Percentiles rank a stretch among this genome's conserved stretches.
Evolutionary conservation across 2,329 filamentous ascomycete genomes (phyloP).

Genomic region (Talaromyces sp.): DNA sequence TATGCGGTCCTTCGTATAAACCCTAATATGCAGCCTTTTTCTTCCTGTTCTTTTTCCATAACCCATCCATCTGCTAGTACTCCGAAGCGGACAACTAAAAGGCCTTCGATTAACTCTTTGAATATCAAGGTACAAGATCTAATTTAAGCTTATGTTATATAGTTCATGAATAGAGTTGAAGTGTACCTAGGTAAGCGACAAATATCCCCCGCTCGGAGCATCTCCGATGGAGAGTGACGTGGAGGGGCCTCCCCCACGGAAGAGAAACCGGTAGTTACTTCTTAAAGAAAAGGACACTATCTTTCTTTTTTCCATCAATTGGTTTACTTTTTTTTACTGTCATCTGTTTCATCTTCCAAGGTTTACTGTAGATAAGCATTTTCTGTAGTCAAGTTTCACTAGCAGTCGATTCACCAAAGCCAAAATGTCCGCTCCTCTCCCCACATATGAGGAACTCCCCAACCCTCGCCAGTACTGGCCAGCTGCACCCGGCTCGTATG

Average conservation of each 20-base stretch:
- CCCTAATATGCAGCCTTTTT: background rate
- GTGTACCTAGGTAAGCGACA: too few relatives aligned
- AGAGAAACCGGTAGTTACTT: background rate
- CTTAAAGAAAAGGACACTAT: background rate
- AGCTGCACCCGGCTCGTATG: conserved; percentile 42
- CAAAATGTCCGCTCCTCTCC: conserved; percentile 21
- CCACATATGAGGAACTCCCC: conserved; percentile 43
- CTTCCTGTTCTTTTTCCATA: background rate
- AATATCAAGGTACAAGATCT: background rate
- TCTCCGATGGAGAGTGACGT: conserved; percentile 9
- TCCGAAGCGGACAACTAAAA: background rate
- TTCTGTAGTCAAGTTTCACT: background rate
- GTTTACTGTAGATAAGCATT: background rate
- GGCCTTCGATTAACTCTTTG: background rate
- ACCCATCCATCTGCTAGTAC: background rate
- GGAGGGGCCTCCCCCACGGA: background rate
- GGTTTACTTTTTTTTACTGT: background rate
- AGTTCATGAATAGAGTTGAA: background rate
- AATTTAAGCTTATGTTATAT: background rate
- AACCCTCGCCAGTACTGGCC: conserved; percentile 52
- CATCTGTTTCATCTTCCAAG: too few relatives aligned
- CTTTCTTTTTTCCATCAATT: background rate
- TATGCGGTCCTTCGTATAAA: background rate
- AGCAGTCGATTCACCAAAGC: background rate
- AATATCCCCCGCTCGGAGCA: conserved; percentile 15